Base-by-base conservation (phyloP, 75 land plant genomes). In the Cunninghamia lanceolata region DNA sequence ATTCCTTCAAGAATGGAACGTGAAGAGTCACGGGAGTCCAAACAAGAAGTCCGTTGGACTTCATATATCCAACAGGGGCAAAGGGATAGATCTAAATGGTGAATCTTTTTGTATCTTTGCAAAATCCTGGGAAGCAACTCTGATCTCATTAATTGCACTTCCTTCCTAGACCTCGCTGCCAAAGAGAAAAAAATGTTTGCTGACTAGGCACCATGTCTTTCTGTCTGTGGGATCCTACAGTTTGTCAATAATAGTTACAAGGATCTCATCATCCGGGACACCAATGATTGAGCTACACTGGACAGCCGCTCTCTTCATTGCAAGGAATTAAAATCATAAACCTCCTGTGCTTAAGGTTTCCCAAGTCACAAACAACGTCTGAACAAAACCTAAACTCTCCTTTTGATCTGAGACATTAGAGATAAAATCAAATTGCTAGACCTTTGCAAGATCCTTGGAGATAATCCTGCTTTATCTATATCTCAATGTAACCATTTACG, bases 181-280 rank as follows among this genome's bases (percentile, higher is more conserved):
- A 90, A 36, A 40, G 85, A 36, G 87, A 85, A 82, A 87, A 96
- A 93, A 16, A n/a, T 89, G 79, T 36, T 91, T 89, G 91, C 91
- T 95, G 82, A 86, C 93, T 45, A 91, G 83, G 73, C 94, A 89
- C 88, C 94, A 91, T 6, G 98, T 90, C 47, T 94, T 95, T 77
- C 85, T 87, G 88, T 92, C 96, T 17, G 59, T 4, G 9, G 93
- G 89, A 82, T 82, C 83, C 83, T 82, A 53, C 47, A 94, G 89
- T 36, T 34, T 76, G 83, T 94, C 96, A 66, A 95, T 86, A 81
- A 95, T 91, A 47, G 71, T 7, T 86, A 89, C 85, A 54, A 95
- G 86, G 79, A 91, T 84, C 80, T 93, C 93, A 53, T 93, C 93
- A 28, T 86, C 66, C 1, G 94, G 85, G 46, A 88, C 82, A 63